A percentile compares a stretch with the other conserved stretches of the same genome.
Evolutionary conservation across 2,329 filamentous ascomycete genomes (phyloP).

Genomic region (Massarina eburnea): DNA sequence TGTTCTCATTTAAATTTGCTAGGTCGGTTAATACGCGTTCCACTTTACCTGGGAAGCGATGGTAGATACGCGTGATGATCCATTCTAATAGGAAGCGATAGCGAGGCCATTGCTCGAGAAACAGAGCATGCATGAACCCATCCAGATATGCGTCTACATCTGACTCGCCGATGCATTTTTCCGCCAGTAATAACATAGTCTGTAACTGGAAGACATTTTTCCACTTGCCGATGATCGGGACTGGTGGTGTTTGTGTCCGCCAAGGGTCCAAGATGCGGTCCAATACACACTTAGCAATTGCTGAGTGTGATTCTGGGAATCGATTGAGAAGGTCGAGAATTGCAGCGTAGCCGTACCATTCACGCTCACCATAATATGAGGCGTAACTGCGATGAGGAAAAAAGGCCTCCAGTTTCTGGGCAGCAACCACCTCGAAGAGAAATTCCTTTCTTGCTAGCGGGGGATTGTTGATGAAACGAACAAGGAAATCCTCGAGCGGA

Average conservation of each 20-base stretch:
- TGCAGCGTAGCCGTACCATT: slow-evolving; percentile 48
- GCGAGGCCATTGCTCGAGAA: slow-evolving; percentile 50
- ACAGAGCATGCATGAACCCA: slow-evolving; percentile 44
- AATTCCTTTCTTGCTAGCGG: slow-evolving; percentile 48
- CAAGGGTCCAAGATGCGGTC: slow-evolving; percentile 46
- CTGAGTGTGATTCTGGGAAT: slow-evolving; percentile 31
- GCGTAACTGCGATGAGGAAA: slow-evolving; percentile 39
- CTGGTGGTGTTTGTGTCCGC: slow-evolving; percentile 45
- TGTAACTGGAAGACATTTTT: slow-evolving; percentile 54
- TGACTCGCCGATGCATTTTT: slow-evolving; percentile 34
- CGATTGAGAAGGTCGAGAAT: slow-evolving; percentile 49
- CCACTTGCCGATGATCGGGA: slow-evolving; percentile 50
- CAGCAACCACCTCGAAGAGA: slow-evolving; percentile 47
- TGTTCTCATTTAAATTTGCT: slow-evolving; percentile 45
- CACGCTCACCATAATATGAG: slow-evolving; percentile 48
- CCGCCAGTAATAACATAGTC: slow-evolving; percentile 46
- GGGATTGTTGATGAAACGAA: slow-evolving; percentile 44
- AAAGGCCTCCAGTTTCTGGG: slow-evolving; percentile 33
- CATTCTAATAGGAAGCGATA: slow-evolving; percentile 52
- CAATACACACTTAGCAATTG: slow-evolving; percentile 32
- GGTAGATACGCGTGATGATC: slow-evolving; percentile 49
- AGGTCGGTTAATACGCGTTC: slow-evolving; percentile 41
- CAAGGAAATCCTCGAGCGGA: slow-evolving; percentile 43
- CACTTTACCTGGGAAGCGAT: slow-evolving; percentile 35
- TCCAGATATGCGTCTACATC: slow-evolving; percentile 39